Base-by-base conservation (phyloP, 2,329 filamentous ascomycete genomes). In the Parastagonospora avenae region DNA sequence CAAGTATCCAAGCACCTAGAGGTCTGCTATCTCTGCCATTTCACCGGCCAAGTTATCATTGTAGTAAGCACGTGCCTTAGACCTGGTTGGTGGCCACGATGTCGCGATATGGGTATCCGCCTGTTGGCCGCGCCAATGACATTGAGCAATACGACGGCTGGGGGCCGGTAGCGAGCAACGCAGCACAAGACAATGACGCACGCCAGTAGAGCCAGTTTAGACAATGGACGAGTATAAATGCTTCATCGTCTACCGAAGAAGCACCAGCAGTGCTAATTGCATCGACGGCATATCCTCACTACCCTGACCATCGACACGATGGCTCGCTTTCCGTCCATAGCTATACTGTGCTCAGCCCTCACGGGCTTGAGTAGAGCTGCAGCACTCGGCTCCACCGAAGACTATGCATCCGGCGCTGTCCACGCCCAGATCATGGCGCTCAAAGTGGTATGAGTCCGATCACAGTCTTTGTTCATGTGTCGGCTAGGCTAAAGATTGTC, bases 331-430 rank as follows among this genome's bases (percentile, higher is more conserved):
- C 30, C 50, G 27, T 58, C 48, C 12, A 30, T 63, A n/a, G 51
- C 35, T 9, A 47, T 48, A 8, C 37, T 66, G 11, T 57, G 56
- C 52, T 60, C 60, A 24, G 52, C 57, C 44, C 36, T 63, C 11
- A 38, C 63, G 36, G 57, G 61, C 28, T 41, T 57, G 53, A 61
- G 60, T 30, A 64, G 48, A 38, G 62, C 56, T 14, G 60, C 63
- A 42, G 60, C 58, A 28, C 48, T 64, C 38, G 60, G 62, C 38
- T 55, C 60, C n/a, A 56, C 61, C 6, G 63, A 67, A 42, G 61
- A 72, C 41, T 74, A 72, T 54, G 67, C 69, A 12, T 68, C 68
- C 35, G 70, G 70, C 11, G 56, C 63, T 27, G 67, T 73, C 9
- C 71, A 73, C 46, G 61, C 67, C 42, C 60, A 48, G 31, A 72